phyloP scores from a whole-genome alignment of 257 asterid genomes.

The Penstemon eatonii region DNA sequence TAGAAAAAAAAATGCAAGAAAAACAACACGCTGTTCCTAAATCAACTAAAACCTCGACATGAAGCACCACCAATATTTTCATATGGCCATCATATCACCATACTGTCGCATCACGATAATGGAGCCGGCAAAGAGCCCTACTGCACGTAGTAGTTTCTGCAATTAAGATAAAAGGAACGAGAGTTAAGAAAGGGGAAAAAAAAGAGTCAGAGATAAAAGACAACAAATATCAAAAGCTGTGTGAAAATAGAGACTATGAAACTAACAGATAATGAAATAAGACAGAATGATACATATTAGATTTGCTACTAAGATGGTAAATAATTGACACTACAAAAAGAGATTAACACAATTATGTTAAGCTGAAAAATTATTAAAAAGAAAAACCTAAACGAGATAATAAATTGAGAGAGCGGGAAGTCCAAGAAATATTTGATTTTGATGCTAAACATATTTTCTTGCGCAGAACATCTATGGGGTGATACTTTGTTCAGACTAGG shows the following conservation, averaged over 20 bases:
- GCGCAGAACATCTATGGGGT: too few species aligned
- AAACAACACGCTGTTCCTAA: slow-evolving; percentile 10
- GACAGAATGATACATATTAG: background rate
- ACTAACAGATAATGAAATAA: slow-evolving; percentile 9
- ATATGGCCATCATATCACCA: slow-evolving; percentile 85
- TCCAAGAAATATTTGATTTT: too few species aligned
- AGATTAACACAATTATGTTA: too few species aligned
- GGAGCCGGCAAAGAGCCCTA: slow-evolving; percentile 80
- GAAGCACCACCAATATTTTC: slow-evolving; percentile 21
- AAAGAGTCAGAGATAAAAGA: background rate
- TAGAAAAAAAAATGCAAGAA: background rate
- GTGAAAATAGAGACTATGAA: background rate
- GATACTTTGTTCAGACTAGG: too few species aligned
- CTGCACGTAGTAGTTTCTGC: slow-evolving; percentile 87
- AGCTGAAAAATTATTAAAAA: too few species aligned
- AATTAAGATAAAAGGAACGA: slow-evolving; percentile 9
- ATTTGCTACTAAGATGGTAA: too few species aligned
- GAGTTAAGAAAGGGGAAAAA: background rate
- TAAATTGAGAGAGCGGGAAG: too few species aligned
- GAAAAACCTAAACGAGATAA: too few species aligned
- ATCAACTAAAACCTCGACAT: slow-evolving; percentile 22
- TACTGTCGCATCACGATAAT: slow-evolving; percentile 74
- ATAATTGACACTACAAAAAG: too few species aligned
- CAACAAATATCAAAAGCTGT: background rate
- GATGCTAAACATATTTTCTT: too few species aligned